Evolutionary conservation across 352 stramenopile species (phyloP), one percentile per base, ranked within the genome.

Genomic region (Globisporangium spinosum): DNA sequence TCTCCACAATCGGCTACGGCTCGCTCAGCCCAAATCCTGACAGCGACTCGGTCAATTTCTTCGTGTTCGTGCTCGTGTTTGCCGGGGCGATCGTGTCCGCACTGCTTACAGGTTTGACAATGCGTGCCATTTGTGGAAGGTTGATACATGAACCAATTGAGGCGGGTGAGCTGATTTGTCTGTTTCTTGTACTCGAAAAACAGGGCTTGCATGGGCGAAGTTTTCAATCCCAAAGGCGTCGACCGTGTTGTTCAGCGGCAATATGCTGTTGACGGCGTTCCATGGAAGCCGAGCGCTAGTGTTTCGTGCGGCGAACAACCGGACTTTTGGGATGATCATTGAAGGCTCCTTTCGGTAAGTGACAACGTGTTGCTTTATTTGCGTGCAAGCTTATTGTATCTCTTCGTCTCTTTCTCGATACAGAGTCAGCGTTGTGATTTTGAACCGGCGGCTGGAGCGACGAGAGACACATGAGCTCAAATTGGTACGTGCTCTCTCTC

Each of bases 121-220:
- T 87, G 45, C 1, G 23, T 32, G 10, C 13, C 34, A 0, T 4
- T 7, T 40, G n/a, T 27, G 9, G 56, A 6, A n/a, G 40, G 12
- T 58, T 34, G 35, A 25, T 56, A 3, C n/a, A 38, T 32, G 1
- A 3, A 23, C 3, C 4, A 43, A 43, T 43, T 57, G 10, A 3
- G 3, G 27, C 29, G 23, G 13, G 9, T 38, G 15, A 5, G 43
- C 59, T 64, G 17, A 64, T 1, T 3, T 35, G 7, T 59, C 15
- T 1, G 47, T 43, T 43, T 40, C 17, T 13, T 23, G 15, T 27
- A 34, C 25, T 17, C 34, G 35, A 3, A 27, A 51, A 45, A 7
- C 40, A 89, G 80, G 80, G 22, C 69, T 89, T 15, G 76, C 80
- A 8, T 89, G 80, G 80, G 70, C 80, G n/a, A 89, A 87, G 29